Percentiles rank a stretch among this genome's conserved stretches.
Conservation (phyloP, 176 grass and related monocot genomes). For the Oryza longistaminata region DNA sequence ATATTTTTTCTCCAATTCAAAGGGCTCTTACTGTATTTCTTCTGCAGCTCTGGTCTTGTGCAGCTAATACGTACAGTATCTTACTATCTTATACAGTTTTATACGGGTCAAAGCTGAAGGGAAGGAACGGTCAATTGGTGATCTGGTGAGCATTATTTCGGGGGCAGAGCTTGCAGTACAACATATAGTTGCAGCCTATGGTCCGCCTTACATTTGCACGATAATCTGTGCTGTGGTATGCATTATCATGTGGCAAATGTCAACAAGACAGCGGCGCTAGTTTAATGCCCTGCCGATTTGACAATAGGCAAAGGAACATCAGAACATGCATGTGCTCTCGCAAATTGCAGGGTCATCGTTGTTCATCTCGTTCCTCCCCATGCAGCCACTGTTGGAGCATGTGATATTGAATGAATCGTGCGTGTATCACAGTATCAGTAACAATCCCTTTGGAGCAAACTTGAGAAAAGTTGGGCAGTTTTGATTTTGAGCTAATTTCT, state of each 20-base stretch:
- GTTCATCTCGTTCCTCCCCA: neutral
- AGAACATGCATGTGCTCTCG: neutral
- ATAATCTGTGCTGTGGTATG: neutral
- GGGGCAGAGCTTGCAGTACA: neutral
- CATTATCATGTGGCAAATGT: conserved; percentile 16
- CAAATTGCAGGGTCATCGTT: neutral
- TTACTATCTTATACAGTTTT: neutral
- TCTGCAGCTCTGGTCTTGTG: neutral
- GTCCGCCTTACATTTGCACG: neutral
- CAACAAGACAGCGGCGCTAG: neutral
- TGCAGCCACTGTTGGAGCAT: neutral
- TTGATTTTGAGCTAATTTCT: too few species aligned
- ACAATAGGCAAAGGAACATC: neutral
- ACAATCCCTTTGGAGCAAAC: neutral
- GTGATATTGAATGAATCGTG: neutral
- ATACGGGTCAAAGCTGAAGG: neutral
- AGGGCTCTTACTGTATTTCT: conserved; percentile 1
- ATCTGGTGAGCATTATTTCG: neutral
- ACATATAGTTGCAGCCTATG: neutral
- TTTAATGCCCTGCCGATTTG: neutral
- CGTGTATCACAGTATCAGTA: too few species aligned
- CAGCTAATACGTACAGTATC: neutral
- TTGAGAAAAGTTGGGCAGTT: too few species aligned
- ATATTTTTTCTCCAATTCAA: too few species aligned
- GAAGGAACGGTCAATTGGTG: neutral